These are phyloP conservation scores for Crucihimalaya himalaica DNA, from an alignment of 345 rosid genomes.

Conservation along the genomic window DNA sequence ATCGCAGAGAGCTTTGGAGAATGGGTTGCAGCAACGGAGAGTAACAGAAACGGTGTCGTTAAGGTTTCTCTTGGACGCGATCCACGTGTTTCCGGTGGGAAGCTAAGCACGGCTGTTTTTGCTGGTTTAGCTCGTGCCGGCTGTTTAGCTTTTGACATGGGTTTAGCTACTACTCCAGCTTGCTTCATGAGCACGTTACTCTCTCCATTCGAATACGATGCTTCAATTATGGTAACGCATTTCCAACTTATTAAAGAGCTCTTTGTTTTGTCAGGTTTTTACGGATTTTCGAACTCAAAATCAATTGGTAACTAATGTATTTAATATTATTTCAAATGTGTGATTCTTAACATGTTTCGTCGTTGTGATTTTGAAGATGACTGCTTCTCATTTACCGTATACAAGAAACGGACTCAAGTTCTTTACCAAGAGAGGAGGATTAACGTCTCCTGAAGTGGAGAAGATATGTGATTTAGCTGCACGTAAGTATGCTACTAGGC, in stretches of 20 bases:
- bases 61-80: slow-evolving; percentile 81
- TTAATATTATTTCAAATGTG: background rate
- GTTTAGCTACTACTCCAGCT: slow-evolving; percentile 95
- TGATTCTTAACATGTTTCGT: background rate
- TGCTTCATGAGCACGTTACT: slow-evolving; percentile 91
- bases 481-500: slow-evolving; percentile 65
- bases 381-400: slow-evolving; percentile 94
- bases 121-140: slow-evolving; percentile 84
- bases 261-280: background rate
- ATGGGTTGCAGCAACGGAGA: slow-evolving; percentile 63
- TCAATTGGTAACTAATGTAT: background rate
- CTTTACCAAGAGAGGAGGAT: slow-evolving; percentile 87
- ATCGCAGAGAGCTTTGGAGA: slow-evolving; percentile 92
- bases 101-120: slow-evolving; percentile 71
- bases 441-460: slow-evolving; percentile 83
- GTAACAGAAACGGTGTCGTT: slow-evolving; percentile 36
- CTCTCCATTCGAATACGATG: slow-evolving; percentile 72
- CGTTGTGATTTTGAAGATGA: slow-evolving; percentile 55
- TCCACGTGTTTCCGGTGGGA: slow-evolving; percentile 70
- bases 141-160: slow-evolving; percentile 75
- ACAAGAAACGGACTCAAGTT: slow-evolving; percentile 89
- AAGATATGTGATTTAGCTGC: slow-evolving; percentile 79
- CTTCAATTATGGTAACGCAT: slow-evolving; percentile 72
- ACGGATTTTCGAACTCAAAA: background rate
- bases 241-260: background rate